Evolutionary conservation across 2,329 filamentous ascomycete genomes (phyloP).

Genomic region (Monascus ruber): DNA sequence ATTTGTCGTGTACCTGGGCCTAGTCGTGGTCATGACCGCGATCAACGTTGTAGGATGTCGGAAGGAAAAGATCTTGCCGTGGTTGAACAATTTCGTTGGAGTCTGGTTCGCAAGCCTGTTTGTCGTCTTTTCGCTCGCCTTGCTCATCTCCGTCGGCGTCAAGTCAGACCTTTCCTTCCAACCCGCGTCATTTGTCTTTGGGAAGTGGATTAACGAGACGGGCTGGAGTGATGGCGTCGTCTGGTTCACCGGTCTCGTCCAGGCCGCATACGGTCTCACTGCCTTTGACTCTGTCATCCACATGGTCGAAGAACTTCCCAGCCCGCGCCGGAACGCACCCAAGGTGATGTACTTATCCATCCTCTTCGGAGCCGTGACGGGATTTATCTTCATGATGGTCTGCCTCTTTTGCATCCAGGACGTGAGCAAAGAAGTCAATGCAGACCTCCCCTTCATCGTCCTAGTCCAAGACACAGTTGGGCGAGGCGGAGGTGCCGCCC

Average conservation of each 20-base stretch:
- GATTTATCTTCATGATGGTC: conserved; percentile 42
- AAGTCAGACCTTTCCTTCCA: conserved; percentile 37
- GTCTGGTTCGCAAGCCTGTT: conserved; percentile 43
- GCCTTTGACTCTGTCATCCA: conserved; percentile 50
- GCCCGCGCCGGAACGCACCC: conserved; percentile 41
- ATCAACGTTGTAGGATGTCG: conserved; percentile 45
- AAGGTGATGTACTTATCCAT: conserved; percentile 44
- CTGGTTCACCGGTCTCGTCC: conserved; percentile 49
- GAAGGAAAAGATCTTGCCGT: conserved; percentile 36
- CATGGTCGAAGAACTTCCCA: conserved; percentile 47
- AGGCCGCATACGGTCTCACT: conserved; percentile 46
- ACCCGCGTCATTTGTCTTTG: conserved; percentile 42
- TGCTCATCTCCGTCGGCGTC: conserved; percentile 43
- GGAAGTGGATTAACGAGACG: conserved; percentile 39
- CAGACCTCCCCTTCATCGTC: conserved; percentile 39
- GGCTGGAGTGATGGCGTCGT: conserved; percentile 45
- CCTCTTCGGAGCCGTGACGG: conserved; percentile 37
- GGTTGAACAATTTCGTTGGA: conserved; percentile 47
- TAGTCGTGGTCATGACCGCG: conserved; percentile 37
- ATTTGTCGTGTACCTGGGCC: conserved; percentile 45
- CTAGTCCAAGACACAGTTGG: conserved; percentile 33
- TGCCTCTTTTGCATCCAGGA: conserved; percentile 42
- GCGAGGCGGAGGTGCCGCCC: conserved; percentile 31
- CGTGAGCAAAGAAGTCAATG: conserved; percentile 31
- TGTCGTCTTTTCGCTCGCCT: conserved; percentile 39